Evolutionary conservation across 1,284 basidiomycete genomes (phyloP).

Genomic region (Puccinia polysora): DNA sequence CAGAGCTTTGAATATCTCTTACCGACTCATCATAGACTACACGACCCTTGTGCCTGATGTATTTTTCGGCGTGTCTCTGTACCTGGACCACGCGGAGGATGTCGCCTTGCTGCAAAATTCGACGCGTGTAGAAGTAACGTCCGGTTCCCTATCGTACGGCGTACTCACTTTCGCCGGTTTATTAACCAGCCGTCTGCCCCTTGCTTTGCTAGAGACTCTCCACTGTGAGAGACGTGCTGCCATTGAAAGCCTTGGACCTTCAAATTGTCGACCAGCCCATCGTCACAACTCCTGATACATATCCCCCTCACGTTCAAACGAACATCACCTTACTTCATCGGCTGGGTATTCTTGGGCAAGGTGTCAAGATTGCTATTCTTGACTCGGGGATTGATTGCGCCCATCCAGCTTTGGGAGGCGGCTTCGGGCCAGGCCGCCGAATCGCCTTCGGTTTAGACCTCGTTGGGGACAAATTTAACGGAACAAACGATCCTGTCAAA

Average conservation of each 20-base stretch:
- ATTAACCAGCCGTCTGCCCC: too few species aligned
- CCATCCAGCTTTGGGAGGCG: constrained; percentile 63
- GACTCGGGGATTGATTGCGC: constrained; percentile 60
- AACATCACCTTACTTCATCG: constrained; percentile 57
- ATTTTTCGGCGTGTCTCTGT: constrained; percentile 36
- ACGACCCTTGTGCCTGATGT: constrained; percentile 36
- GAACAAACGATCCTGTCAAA: background rate
- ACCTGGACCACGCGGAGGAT: constrained; percentile 19
- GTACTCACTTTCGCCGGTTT: background rate
- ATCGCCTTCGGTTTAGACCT: constrained; percentile 62
- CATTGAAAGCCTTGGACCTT: constrained; percentile 6
- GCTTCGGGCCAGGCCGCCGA: constrained; percentile 62
- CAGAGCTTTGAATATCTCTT: constrained; percentile 10
- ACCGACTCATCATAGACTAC: constrained; percentile 31
- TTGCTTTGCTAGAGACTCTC: constrained; percentile 9
- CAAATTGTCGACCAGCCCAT: background rate
- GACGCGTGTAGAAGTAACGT: constrained; percentile 27
- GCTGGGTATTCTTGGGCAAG: constrained; percentile 31
- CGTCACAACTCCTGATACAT: constrained; percentile 4
- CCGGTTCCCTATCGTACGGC: too few species aligned
- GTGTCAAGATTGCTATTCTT: constrained; percentile 46
- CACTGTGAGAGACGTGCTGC: constrained; percentile 16
- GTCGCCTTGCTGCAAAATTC: constrained; percentile 9
- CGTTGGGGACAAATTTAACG: constrained; percentile 49
- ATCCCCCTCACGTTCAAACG: constrained; percentile 57